Evolutionary conservation across 2,329 filamentous ascomycete species (phyloP), one percentile per base, ranked within the genome.

Genomic region (Colletotrichum tamarilloi): DNA sequence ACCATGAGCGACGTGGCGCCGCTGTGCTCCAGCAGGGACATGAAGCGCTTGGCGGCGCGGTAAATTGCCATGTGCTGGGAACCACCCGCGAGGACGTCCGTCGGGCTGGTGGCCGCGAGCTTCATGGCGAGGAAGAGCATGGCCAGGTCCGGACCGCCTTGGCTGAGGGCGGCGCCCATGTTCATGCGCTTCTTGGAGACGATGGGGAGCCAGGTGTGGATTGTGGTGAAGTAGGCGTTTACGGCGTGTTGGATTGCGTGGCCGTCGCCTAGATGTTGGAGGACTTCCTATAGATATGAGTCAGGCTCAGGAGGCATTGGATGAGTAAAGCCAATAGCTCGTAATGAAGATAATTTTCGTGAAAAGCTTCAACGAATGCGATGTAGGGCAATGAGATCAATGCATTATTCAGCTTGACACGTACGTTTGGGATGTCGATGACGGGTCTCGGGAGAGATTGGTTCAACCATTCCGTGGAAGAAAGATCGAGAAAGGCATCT

Each of bases 91-190:
- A 82, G 76, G n/a, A 80, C 82, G 60, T 82, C 80, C 24, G 78
- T 76, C 4, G 83, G 80, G 42, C 78, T 78, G 28, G 80, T 82
- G 24, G 78, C 83, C 28, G 85, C 79, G 16, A 88, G 81, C 76
- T 85, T 86, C 85, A 88, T 87, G n/a, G 82, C 82, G 35, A 88
- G 77, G 72, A 86, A 86, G 16, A 88, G 79, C 46, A 87, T 78
- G 49, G 85, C 85, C 24, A 86, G 78, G 74, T 87, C 86, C 2
- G 85, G 81, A 19, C 85, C 85, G 56, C 81, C 82, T 72, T 87
- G 84, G 78, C 83, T 83, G 5, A 83, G 68, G 12, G 84, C 81
- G 64, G 84, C 83, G 9, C 80, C 78, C 32, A 86, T 79, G 57
- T 83, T 83, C 74, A 88, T 79, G 26, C 85, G 79, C 74, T 86